Evolutionary conservation across 129 eudicot species (phyloP), one percentile per base, ranked within the genome.

Genomic region (Centella asiatica): DNA sequence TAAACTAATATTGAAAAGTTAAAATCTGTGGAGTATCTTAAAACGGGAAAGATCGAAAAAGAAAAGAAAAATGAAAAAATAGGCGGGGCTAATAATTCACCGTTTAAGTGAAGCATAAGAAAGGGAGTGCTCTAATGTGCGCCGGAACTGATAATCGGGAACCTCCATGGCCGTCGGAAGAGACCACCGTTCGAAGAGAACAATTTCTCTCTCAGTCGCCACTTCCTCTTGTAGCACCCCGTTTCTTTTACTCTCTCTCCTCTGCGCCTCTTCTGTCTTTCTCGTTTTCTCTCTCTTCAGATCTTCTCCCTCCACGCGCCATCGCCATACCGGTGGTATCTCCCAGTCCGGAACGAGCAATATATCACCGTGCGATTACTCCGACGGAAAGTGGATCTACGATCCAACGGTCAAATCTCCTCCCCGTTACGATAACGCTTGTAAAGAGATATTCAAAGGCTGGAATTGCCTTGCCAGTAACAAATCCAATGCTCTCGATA

Each of bases 361-460:
- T 49, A 66, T 27, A 59, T 32, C 63, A 52, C 47, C 59, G 52
- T 92, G 99, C 42, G 78, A 92, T 77, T 78, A 79, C 78, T 69
- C 92, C 1, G 68, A 80, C n/a, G 99, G 99, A 31, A 74, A 80
- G 60, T 92, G 99, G 99, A 75, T 84, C 74, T 92, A 82, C 74
- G 96, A 92, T 82, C 82, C 84, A 6, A 76, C 70, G 1, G 55
- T 63, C 71, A 77, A 77, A 67, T 70, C 94, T 42, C 60, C 79
- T 14, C 78, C 76, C 22, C 82, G 84, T 13, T 92, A 92, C 58
- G 95, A 80, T 51, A 67, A 72, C 31, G 80, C 92, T 22, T 92
- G 99, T 76, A 92, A 92, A 77, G 99, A 92, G 86, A 92, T 92
- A 11, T 92, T 66, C 67, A 87, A 82, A 74, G 96, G 96, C 6